Evolutionary conservation across 164 flowering plant species (phyloP), one percentile per base, ranked within the genome.

Genomic region (Vitis amurensis): DNA sequence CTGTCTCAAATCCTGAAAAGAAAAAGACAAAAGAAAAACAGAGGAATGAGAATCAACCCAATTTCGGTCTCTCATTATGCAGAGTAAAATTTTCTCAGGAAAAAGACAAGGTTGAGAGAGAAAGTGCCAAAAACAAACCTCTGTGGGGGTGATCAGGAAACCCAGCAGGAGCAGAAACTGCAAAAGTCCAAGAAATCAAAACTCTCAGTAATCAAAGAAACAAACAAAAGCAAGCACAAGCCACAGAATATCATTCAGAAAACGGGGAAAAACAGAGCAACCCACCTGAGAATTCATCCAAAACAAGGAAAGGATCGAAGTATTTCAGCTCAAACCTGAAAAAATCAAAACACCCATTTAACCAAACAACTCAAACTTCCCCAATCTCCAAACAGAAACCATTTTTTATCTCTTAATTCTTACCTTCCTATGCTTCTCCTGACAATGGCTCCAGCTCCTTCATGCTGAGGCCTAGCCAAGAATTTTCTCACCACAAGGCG

Each of bases 121-220:
- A 10, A 11, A 52, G 27, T n/a, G 11, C 1, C 29, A 55, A 48
- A 60, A 57, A 27, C 74, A 75, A 68, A 87, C 97, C 98, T 94
- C 97, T 88, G 53, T 94, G 98, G 50, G 98, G 98, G 71, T 92
- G 98, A 76, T 94, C 97, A 50, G 97, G 97, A 75, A 94, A 92
- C 48, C 97, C 98, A 73, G 89, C 92, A 7, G 94, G 94, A 77
- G 93, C 85, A 59, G 92, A 58, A 63, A 90, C 98, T 94, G 91
- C 74, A 81, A 74, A 2, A 73, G 12, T 64, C 27, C 47, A 53
- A 23, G 27, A 50, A 15, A 64, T 4, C 44, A 31, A 31, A 31
- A 31, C 44, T 31, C 44, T 31, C 44, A 31, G 27, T 31, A 31
- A 31, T 31, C 44, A 29, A 67, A 68, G 11, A 12, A 62, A 58